Evolutionary conservation across 176 grass and related monocot species (phyloP), one percentile per base, ranked within the genome.

Genomic region (Leersia perrieri): DNA sequence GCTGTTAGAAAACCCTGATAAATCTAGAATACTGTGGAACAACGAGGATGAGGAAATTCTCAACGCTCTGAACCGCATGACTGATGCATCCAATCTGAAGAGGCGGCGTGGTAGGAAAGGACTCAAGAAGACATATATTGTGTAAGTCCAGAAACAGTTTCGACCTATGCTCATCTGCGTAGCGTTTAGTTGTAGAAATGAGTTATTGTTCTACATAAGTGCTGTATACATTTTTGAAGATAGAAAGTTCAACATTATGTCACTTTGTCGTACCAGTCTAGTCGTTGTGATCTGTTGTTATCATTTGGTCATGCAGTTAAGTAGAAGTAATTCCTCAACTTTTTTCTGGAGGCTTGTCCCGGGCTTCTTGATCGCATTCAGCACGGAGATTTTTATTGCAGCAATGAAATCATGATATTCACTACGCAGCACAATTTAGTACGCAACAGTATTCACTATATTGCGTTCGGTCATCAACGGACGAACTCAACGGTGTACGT

Each of bases 31-130:
- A 82, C 80, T 97, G 8, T 97, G 94, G 76, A 94, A 85, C 66
- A 86, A 90, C 22, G 94, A 97, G 74, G 91, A 90, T 64, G 85
- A 88, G 30, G 91, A 97, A 29, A 88, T 97, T 66, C 28, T 88
- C 30, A 94, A 92, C 64, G 94, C 89, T 7, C 85, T 97, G 12
- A 88, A 82, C 53, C 79, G 81, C 73, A 94, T 94, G 89, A 58
- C 85, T 12, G 87, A 77, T 45, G 44, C 79, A 32, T 84, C 75
- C 39, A 87, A 41, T 63, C 80, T 70, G 5, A 86, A 49, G 26
- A 86, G 85, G 33, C 89, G 87, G 74, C 77, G 87, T 30, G 79
- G 82, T 26, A 88, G 85, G 72, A 91, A 88, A 88, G 71, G 57
- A 15, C 73, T 62, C 29, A 97, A 87, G 92, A 91, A 90, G 73